Evolutionary conservation across 305 asterid species (phyloP).

Genomic region (Stenogyne calaminthoides): DNA sequence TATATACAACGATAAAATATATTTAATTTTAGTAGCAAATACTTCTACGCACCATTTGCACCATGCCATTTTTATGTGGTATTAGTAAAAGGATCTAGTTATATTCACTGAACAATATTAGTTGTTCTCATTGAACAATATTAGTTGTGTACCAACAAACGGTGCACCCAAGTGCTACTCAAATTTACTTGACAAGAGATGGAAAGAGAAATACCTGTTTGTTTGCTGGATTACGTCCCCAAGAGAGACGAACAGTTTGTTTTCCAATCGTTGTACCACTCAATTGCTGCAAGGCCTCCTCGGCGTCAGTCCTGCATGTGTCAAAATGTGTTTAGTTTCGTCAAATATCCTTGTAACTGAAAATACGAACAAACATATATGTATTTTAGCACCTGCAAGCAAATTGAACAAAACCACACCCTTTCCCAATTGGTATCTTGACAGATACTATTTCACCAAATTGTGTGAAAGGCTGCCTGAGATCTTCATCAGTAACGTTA

Average conservation of each 20-base stretch:
- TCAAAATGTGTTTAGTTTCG: constrained; percentile 19
- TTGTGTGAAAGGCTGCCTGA: constrained; percentile 82
- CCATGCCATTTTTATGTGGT: no score
- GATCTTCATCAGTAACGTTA: constrained; percentile 81
- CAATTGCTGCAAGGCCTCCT: constrained; percentile 88
- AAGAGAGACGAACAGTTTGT: constrained; percentile 88
- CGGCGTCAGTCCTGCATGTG: constrained; percentile 75
- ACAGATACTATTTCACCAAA: constrained; percentile 86
- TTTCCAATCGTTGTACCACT: constrained; percentile 82
- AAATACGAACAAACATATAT: background rate
- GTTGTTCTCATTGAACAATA: no score
- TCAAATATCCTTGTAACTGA: background rate
- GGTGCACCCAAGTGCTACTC: no score
- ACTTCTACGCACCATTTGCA: no score
- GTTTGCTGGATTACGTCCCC: constrained; percentile 97
- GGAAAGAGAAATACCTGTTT: constrained; percentile 54
- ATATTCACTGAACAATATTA: no score
- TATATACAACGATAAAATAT: background rate
- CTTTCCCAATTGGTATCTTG: constrained; percentile 91
- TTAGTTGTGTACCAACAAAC: no score
- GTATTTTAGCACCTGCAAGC: constrained; percentile 63
- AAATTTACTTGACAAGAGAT: no score
- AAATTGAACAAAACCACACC: constrained; percentile 96
- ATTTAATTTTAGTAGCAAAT: background rate
- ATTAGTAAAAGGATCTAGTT: no score